phyloP scores from a whole-genome alignment of 495 filamentous ascomycete species.

The Parmelia sp. region DNA sequence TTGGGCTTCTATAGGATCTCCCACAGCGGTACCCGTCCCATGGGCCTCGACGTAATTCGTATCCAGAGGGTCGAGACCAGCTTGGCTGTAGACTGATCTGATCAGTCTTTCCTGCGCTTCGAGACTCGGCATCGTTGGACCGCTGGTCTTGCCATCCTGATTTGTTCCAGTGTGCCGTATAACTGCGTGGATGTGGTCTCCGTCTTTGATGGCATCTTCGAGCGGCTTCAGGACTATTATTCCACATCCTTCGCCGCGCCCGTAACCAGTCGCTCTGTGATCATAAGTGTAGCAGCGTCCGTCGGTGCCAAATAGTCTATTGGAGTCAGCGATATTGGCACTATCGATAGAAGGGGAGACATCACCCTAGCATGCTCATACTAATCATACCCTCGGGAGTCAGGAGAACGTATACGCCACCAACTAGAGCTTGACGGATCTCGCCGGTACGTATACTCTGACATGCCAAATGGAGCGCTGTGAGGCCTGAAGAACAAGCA shows the following conservation, averaged over 20 bases:
- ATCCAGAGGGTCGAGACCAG: no score
- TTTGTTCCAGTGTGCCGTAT: no score
- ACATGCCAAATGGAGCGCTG: slow-evolving; percentile 39
- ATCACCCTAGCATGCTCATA: neutral
- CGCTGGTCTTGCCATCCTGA: no score
- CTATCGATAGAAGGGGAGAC: neutral
- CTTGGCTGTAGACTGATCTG: no score
- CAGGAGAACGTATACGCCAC: slow-evolving; percentile 5
- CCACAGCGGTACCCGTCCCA: no score
- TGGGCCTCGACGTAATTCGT: no score
- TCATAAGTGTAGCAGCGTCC: neutral
- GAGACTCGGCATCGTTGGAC: no score
- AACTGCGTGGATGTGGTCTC: no score
- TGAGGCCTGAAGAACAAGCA: slow-evolving; percentile 41
- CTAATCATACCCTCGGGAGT: neutral
- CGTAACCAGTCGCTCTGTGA: neutral
- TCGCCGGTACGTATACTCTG: slow-evolving; percentile 23
- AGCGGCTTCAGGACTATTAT: neutral
- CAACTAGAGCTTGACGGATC: no score
- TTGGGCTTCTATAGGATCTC: no score
- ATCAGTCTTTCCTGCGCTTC: no score
- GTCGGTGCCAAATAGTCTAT: neutral
- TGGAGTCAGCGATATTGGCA: neutral
- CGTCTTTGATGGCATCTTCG: no score
- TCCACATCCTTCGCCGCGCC: neutral